These are phyloP conservation scores for Pascua sp. DNA, from an alignment of 1,284 basidiomycete species.

Conservation along the genomic window DNA sequence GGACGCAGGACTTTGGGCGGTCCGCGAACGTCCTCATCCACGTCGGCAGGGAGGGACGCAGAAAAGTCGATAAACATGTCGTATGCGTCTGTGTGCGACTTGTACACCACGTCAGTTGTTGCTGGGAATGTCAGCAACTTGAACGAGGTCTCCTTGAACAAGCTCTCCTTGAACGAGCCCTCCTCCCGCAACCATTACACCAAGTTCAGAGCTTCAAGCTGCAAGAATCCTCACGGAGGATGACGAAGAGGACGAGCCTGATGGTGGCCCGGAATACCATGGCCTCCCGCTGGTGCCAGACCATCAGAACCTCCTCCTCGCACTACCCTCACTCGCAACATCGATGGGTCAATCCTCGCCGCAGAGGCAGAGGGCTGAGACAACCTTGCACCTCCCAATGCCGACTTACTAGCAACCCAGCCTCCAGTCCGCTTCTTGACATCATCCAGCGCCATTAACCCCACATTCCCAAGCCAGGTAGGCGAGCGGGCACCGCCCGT, in stretches of 20 bases:
- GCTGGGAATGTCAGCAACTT: constrained; percentile 20
- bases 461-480: constrained; percentile 39
- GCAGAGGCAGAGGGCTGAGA: too few relatives aligned
- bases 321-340: too few relatives aligned
- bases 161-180: neutral
- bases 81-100: constrained; percentile 34
- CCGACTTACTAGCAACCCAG: constrained; percentile 42
- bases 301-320: too few relatives aligned
- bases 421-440: constrained; percentile 31
- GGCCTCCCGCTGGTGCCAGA: too few relatives aligned
- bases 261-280: too few relatives aligned
- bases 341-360: too few relatives aligned
- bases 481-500: constrained; percentile 15
- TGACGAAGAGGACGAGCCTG: too few relatives aligned
- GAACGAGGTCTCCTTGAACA: too few relatives aligned
- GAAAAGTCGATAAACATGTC: constrained; percentile 46
- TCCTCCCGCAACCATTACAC: too few relatives aligned
- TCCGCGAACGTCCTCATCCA: constrained; percentile 13
- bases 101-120: constrained; percentile 42
- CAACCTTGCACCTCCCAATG: too few relatives aligned
- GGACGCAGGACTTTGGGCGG: constrained; percentile 8
- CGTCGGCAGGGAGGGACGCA: constrained; percentile 11
- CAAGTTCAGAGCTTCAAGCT: neutral
- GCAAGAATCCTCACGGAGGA: too few relatives aligned
- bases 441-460: constrained; percentile 37